These are phyloP conservation scores for Leccinum subgranulosum DNA, from an alignment of 768 basidiomycete genomes.

Conservation along the genomic window DNA sequence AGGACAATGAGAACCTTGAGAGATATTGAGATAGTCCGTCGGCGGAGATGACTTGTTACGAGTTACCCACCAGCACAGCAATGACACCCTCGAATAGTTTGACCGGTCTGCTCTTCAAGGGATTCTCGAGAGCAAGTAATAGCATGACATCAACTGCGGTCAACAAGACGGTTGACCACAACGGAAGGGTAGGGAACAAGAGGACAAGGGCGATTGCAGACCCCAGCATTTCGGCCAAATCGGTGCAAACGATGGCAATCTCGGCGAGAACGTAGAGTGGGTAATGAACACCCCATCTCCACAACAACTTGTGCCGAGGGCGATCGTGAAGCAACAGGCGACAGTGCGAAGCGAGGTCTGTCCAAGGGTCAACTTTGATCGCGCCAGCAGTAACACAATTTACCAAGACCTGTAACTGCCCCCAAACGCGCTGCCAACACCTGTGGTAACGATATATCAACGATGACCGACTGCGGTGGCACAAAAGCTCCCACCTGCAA, in stretches of 20 bases:
- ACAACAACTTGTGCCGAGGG: conserved; percentile 53
- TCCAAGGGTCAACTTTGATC: conserved; percentile 15
- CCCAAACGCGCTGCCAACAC: conserved; percentile 79
- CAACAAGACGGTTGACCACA: conserved; percentile 70
- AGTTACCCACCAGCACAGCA: conserved; percentile 48
- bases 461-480: background rate
- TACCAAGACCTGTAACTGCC: conserved; percentile 77
- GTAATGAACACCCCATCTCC: conserved; percentile 59
- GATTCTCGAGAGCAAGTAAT: conserved; percentile 70
- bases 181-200: conserved; percentile 63
- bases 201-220: conserved; percentile 79
- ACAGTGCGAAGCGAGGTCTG: conserved; percentile 62
- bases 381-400: conserved; percentile 13
- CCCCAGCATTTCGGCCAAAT: conserved; percentile 78
- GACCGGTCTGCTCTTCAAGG: conserved; percentile 62
- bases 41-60: background rate
- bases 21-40: background rate
- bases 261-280: conserved; percentile 66
- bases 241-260: conserved; percentile 72
- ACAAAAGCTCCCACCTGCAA: conserved; percentile 52
- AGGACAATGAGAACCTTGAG: conserved; percentile 65
- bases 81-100: conserved; percentile 68
- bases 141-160: conserved; percentile 68
- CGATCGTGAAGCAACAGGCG: conserved; percentile 64
- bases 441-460: conserved; percentile 34